Base-by-base conservation (phyloP, 2,329 filamentous ascomycete genomes). In the Xylariaceae sp. region DNA sequence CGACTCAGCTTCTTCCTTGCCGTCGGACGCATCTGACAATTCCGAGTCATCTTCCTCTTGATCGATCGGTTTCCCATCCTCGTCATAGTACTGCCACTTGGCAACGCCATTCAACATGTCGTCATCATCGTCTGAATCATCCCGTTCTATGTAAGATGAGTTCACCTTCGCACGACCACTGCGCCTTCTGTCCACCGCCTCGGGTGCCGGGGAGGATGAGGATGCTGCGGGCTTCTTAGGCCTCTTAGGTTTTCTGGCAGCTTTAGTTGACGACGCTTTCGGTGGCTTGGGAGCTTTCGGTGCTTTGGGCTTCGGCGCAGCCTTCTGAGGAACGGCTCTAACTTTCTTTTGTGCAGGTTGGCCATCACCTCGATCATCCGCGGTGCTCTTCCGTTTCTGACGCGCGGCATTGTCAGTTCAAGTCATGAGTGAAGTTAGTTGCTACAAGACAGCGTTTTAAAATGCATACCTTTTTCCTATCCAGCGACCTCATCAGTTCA, bases 401-500 rank as follows among this genome's bases (percentile, higher is more conserved):
- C 28, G 14, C 11, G 17, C 33, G 48, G 62, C 69, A 55, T 71
- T 60, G 69, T 58, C 46, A 59, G 42, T 47, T 36, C 36, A 28
- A 19, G 4, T 28, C n/a, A n/a, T 28, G 22, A 4, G 4, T 28
- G 22, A 28, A 7, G 7, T 28, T 4, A 7, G 22, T 28, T 28
- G 22, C 7, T 28, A 28, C 4, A 28, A 28, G 22, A 28, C 22
- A 28, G 7, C 22, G 22, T 28, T 4, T 7, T 5, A 7, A 4
- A 28, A 28, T 5, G 7, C 22, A 28, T 71, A 82, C 81, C 75
- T 87, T 90, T 69, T 95, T 85, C 62, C 86, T 84, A 53, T 97
- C 89, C 42, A 91, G 65, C 1, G 75, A 74, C 63, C 77, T 76
- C 22, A 87, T 66, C 34, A 84, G 70, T 17, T 85, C 83, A 60